Base-by-base conservation (phyloP, 164 flowering plant species). In the Cinnamomum chago region DNA sequence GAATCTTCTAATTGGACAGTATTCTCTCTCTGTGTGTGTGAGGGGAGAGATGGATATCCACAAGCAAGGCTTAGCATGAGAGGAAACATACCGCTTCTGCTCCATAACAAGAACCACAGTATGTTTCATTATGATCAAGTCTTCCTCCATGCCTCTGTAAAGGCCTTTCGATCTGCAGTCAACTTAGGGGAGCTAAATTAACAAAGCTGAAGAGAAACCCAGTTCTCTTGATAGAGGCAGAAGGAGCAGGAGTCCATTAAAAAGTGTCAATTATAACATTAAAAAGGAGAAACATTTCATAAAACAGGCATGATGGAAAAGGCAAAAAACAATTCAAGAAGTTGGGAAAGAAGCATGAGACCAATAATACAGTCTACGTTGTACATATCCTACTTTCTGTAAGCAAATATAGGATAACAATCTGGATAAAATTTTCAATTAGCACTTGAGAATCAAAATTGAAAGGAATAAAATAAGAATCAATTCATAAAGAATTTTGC, bases 31-130 rank as follows among this genome's bases (percentile, higher is more conserved):
- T 28, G 5, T 11, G 10, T 13, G 25, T 11, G 35, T 28, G 58
- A 14, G 33, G 33, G 33, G 1, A 3, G 4, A 3, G 33, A 28
- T 9, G 68, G 68, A 27, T 11, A 12, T 28, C 68, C 68, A 24
- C 47, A 3, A 66, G 18, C 27, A 14, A 66, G 14, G 3, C 30
- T 30, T 27, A 28, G 14, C 30, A 18, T 20, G 20, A 40, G 15
- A 14, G 35, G 68, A 70, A 62, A 55, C 60, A 18, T 88, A 89
- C 95, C 88, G 27, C 76, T 86, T 88, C 95, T 71, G 95, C 93
- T 65, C 95, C 93, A 84, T 14, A 91, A 81, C 95, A 91, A 75
- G 93, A 89, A 65, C 95, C 95, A 83, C 95, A 91, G 70, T 91
- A 91, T 67, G 81, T 82, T 75, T 91, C 95, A 81, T 87, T 85